Evolutionary conservation across 2,329 filamentous ascomycete genomes (phyloP).

Genomic region (Arthrinium phaeospermum): DNA sequence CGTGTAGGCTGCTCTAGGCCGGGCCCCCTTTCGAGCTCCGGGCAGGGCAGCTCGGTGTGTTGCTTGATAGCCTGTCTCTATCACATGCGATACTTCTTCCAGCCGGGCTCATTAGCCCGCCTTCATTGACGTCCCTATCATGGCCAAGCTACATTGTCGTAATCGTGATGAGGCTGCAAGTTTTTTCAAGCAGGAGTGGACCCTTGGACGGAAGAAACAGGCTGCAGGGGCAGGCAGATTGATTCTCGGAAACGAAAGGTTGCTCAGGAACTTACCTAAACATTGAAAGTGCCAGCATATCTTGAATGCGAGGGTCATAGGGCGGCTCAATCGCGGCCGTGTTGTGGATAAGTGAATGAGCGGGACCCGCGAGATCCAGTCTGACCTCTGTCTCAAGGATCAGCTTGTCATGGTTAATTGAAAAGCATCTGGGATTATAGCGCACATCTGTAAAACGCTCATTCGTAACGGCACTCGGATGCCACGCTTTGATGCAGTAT

Average conservation of each 20-base stretch:
- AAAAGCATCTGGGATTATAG: not conserved
- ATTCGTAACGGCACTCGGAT: constrained; percentile 6
- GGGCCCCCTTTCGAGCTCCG: not conserved
- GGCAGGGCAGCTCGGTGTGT: not conserved
- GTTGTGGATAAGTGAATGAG: constrained; percentile 3
- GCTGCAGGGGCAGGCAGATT: not conserved
- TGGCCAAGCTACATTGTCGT: not conserved
- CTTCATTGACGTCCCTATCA: constrained; percentile 1
- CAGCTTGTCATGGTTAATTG: not conserved
- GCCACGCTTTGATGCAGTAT: not conserved
- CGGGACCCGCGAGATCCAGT: constrained; percentile 15
- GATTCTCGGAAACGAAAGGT: not conserved
- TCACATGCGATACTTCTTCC: not conserved
- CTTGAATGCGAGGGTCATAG: constrained; percentile 8
- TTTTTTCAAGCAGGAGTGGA: constrained; percentile 8
- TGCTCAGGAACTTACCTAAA: not conserved
- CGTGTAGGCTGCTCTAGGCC: no score
- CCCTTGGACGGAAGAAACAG: constrained; percentile 13
- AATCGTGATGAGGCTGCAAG: constrained; percentile 11
- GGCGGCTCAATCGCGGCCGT: constrained; percentile 12
- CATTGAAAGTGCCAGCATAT: not conserved
- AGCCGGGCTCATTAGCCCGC: not conserved
- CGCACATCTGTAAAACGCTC: constrained; percentile 15
- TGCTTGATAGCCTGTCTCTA: not conserved
- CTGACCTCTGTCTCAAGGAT: constrained; percentile 5